A percentile compares a stretch with the other conserved stretches of the same genome.
These are phyloP conservation scores for Eimeria necatrix DNA, from an alignment of 169 alveolate species.

Conservation along the genomic window DNA sequence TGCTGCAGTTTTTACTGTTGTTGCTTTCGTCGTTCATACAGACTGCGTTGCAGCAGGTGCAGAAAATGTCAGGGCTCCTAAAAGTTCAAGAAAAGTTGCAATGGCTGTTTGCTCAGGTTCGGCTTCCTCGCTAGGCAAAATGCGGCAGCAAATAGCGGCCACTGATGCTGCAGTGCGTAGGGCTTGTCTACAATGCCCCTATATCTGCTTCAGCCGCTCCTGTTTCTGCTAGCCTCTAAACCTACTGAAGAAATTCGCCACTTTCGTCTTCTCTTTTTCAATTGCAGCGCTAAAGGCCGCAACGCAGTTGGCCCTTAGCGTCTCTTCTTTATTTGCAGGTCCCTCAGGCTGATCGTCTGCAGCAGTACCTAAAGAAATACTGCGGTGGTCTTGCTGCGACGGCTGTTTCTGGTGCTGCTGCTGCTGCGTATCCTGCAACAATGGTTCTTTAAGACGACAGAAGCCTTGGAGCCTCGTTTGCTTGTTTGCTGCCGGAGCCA, in stretches of 20 bases:
- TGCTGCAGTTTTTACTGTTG: background rate
- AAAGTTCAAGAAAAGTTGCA: no score
- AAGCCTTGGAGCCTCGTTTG: background rate
- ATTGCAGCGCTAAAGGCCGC: slow-evolving; percentile 45
- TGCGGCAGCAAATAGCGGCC: background rate
- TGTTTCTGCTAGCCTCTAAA: no score
- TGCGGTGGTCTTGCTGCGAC: background rate
- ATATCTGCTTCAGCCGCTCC: background rate
- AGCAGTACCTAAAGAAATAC: slow-evolving; percentile 5
- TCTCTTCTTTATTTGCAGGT: background rate
- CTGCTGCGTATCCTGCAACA: background rate
- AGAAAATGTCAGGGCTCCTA: no score
- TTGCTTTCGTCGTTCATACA: no score
- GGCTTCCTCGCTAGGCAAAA: no score
- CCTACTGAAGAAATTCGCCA: slow-evolving; percentile 31
- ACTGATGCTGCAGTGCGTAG: background rate
- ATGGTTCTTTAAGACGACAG: background rate
- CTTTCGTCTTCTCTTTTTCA: slow-evolving; percentile 23
- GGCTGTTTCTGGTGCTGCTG: background rate
- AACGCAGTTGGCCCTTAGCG: slow-evolving; percentile 31
- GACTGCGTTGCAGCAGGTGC: background rate
- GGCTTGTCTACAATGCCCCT: background rate
- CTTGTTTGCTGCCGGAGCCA: background rate
- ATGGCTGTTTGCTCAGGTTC: no score
- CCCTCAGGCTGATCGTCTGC: slow-evolving; percentile 10